Percentiles rank a stretch among this genome's conserved stretches.
Evolutionary conservation across 2,329 filamentous ascomycete species (phyloP).

Genomic region (Fonsecaea erecta): DNA sequence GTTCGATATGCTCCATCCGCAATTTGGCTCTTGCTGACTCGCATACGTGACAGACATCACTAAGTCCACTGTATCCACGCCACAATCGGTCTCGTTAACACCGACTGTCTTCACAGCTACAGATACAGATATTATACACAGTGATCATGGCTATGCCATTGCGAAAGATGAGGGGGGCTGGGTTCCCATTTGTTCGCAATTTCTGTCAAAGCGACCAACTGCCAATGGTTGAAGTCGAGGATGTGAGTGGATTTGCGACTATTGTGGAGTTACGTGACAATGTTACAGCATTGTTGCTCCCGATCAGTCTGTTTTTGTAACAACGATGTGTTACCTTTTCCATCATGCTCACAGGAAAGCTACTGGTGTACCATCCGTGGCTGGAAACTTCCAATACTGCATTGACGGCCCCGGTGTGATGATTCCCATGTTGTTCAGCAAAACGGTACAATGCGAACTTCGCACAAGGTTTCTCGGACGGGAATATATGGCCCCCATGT

Average conservation of each 20-base stretch:
- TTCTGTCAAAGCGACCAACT: neutral
- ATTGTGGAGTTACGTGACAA: neutral
- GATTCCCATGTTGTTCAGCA: neutral
- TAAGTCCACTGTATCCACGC: no score
- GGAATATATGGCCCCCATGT: no score
- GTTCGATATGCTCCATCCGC: neutral
- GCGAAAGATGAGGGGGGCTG: neutral
- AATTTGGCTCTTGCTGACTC: neutral
- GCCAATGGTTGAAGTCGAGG: neutral
- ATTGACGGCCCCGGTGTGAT: constrained; percentile 6
- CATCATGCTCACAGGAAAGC: neutral
- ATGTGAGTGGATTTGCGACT: neutral
- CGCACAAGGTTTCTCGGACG: no score
- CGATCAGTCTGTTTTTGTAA: neutral
- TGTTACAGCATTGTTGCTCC: neutral
- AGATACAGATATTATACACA: neutral
- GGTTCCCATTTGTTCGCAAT: neutral
- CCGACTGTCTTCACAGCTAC: neutral
- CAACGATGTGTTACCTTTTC: constrained; percentile 2
- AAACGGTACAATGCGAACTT: no score
- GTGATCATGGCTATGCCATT: neutral
- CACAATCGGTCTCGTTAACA: neutral
- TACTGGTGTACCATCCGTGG: neutral
- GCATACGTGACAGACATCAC: neutral
- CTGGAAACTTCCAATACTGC: neutral